Base-by-base conservation (phyloP, 176 grass and related monocot species). In the Paspalum notatum region DNA sequence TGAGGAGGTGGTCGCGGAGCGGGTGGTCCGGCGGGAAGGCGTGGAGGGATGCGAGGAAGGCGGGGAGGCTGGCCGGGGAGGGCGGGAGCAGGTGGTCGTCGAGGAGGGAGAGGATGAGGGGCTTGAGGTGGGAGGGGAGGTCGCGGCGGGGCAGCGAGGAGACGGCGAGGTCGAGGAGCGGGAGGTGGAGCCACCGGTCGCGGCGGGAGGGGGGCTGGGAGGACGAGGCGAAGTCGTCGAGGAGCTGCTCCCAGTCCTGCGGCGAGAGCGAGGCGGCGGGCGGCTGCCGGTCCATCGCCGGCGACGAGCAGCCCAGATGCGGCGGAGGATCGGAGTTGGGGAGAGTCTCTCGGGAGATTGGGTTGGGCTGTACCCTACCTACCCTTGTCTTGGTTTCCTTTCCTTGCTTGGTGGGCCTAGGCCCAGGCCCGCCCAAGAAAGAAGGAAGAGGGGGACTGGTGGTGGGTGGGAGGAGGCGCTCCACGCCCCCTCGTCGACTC, bases 111-210 rank as follows among this genome's bases (percentile, higher is more conserved):
- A 90, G 82, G 61, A 90, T 77, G 58, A 81, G 79, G 39, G 84
- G 87, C 64, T 88, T 90, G 50, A 88, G 79, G 46, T 73, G 57
- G 52, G 85, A 81, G 20, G 92, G 85, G 65, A 94, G 85, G 85
- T 98, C 92, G 69, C 95, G 95, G 83, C 95, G 95, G 77, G 85
- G 82, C 47, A 98, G 80, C 15, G 95, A 86, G n/a, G 89, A 55
- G 65, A 98, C 63, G 17, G 83, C 82, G 56, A 98, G 85, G 80
- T 98, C 95, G 8, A 94, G 64, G 40, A 98, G 85, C 16, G 95
- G 95, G 45, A 98, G 85, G 20, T 77, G 75, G 68, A 92, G 85
- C 91, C 92, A 86, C 12, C 83, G 85, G 47, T 67, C 26, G 70
- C 87, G 87, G 72, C 85, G 92, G 42, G 77, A 66, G 14, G 79